phyloP scores from a whole-genome alignment of 2,329 filamentous ascomycete species.

The Alternaria alternata region DNA sequence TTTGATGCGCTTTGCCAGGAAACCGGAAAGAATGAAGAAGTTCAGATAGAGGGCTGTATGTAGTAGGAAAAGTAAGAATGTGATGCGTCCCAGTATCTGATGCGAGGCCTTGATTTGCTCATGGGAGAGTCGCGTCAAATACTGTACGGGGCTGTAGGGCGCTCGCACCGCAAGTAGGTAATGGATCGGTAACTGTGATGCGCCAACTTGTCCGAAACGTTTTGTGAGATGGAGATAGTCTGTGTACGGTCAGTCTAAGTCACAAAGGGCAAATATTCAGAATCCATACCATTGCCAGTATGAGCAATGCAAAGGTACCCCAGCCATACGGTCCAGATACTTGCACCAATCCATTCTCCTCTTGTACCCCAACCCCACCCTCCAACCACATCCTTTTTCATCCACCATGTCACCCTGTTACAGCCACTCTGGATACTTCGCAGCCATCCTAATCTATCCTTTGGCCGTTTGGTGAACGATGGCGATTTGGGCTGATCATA shows the following conservation, averaged over 20 bases:
- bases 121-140: constrained; percentile 63
- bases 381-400: constrained; percentile 53
- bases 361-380: constrained; percentile 61
- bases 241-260: constrained; percentile 32
- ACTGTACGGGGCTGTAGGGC: constrained; percentile 60
- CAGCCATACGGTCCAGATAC: constrained; percentile 62
- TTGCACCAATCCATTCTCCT: constrained; percentile 59
- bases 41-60: constrained; percentile 65
- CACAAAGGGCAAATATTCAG: background rate
- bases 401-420: constrained; percentile 53
- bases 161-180: constrained; percentile 64
- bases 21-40: constrained; percentile 62
- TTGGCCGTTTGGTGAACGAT: constrained; percentile 47
- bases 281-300: constrained; percentile 63
- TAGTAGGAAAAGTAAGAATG: constrained; percentile 59
- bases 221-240: constrained; percentile 72
- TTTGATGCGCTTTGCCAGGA: constrained; percentile 63
- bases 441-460: constrained; percentile 35
- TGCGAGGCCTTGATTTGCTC: constrained; percentile 65
- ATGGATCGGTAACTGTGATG: constrained; percentile 67
- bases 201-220: constrained; percentile 65
- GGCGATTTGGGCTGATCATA: constrained; percentile 54
- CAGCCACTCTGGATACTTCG: constrained; percentile 31
- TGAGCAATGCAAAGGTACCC: constrained; percentile 59
- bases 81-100: constrained; percentile 64